Evolutionary conservation across 305 asterid genomes (phyloP), one percentile per base, ranked within the genome.

Genomic region (Plantago coronopus): DNA sequence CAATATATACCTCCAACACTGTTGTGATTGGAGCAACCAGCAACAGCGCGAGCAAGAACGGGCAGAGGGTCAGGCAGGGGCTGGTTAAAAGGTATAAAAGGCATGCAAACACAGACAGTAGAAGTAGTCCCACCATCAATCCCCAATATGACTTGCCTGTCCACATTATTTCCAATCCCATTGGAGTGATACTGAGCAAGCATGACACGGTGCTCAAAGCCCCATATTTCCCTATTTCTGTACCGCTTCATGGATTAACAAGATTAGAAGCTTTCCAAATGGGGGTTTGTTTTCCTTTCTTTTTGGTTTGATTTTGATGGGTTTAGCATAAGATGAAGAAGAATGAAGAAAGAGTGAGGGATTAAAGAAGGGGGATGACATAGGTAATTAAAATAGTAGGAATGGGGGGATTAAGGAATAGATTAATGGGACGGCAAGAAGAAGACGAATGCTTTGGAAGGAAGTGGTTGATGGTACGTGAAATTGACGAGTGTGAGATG

Each of bases 11-110:
- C 95, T 60, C 96, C 96, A 54, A 88, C 96, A 43, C 96, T 86
- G 67, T 88, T 88, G 74, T 88, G 95, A 31, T 86, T 88, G 38
- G 96, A 86, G 75, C 90, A 86, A 48, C 96, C 96, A 44, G 93
- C 93, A 17, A 86, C 76, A 14, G 96, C 78, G 15, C 95, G 88
- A 18, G 96, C 82, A 15, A 86, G 86, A 13, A 88, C 70, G 0
- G 95, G 86, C 22, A 75, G 81, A 59, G 95, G 90, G 51, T 86
- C 88, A 9, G 95, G 88, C 61, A 74, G 63, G 40, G 81, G 76
- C 34, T 69, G 77, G 48, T 69, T 45, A 72, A 69, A 69, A 49
- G 84, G 83, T 16, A 79, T 69, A 27, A 81, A 51, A 47, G 95
- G 81, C 77, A 88, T 80, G 63, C 93, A 88, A 61, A 88, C 76